Evolutionary conservation across 2,329 filamentous ascomycete genomes (phyloP).

Genomic region (Sporothrix pallida): DNA sequence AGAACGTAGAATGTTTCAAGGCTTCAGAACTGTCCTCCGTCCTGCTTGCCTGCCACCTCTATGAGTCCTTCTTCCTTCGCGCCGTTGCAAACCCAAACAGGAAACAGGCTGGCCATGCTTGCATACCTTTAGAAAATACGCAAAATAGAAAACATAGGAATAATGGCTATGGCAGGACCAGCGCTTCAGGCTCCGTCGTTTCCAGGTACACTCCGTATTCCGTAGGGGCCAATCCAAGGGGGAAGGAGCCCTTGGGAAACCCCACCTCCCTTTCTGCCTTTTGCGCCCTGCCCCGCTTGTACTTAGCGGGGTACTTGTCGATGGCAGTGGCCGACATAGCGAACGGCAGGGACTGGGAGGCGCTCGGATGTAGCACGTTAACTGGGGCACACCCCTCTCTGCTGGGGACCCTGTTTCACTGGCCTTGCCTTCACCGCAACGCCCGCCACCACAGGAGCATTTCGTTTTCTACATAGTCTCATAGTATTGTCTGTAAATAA

Average conservation of each 20-base stretch:
- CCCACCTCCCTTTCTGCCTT: conserved; percentile 29
- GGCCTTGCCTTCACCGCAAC: conserved; percentile 26
- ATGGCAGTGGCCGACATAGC: background rate
- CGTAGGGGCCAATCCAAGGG: conserved; percentile 10
- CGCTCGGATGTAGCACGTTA: conserved; percentile 26
- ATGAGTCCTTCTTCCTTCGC: background rate
- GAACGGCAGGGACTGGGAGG: background rate
- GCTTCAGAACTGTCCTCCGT: too few species aligned
- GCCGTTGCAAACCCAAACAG: background rate
- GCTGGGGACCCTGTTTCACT: conserved; percentile 31
- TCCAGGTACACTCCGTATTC: background rate
- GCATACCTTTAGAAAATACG: too few species aligned
- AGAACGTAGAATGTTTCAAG: background rate
- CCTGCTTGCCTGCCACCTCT: background rate
- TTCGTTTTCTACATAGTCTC: background rate
- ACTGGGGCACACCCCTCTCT: conserved; percentile 26
- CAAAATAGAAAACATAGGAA: background rate
- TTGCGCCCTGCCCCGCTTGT: conserved; percentile 31
- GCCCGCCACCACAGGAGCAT: conserved; percentile 15
- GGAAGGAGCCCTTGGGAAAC: conserved; percentile 12
- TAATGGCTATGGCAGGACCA: background rate
- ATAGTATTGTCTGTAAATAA: background rate
- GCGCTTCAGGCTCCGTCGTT: background rate
- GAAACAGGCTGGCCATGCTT: background rate
- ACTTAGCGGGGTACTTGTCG: conserved; percentile 31